Conservation (phyloP, 83 land plant species). For the Isoetes engelmannii region DNA sequence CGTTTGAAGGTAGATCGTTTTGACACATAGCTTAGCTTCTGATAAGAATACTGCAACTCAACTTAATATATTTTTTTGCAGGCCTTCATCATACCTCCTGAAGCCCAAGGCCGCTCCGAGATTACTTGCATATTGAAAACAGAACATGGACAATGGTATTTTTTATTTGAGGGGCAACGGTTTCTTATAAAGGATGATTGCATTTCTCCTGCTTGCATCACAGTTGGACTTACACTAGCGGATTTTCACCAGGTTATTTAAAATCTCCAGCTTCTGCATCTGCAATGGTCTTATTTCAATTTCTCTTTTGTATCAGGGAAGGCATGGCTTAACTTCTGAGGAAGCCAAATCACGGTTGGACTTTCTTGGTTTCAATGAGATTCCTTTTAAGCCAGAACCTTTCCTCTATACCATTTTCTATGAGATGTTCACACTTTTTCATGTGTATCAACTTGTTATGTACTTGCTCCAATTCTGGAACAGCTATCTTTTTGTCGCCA, state of each 20-base stretch:
- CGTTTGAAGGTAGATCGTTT: slow-evolving; percentile 18
- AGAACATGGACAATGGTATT: slow-evolving; percentile 20
- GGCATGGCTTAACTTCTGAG: slow-evolving; percentile 21
- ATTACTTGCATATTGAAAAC: slow-evolving; percentile 19
- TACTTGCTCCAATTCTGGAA: slow-evolving; percentile 41
- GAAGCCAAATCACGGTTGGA: slow-evolving; percentile 29
- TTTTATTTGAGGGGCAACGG: slow-evolving; percentile 33
- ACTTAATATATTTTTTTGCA: slow-evolving; percentile 13
- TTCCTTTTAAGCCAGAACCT: slow-evolving; percentile 37
- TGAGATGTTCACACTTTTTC: slow-evolving; percentile 35
- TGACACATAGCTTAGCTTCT: background rate
- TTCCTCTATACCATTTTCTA: slow-evolving; percentile 21
- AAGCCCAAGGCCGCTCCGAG: slow-evolving; percentile 28
- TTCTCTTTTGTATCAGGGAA: slow-evolving; percentile 15
- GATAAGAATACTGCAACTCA: background rate
- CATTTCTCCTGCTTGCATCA: slow-evolving; percentile 17
- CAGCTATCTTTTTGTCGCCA: slow-evolving; percentile 45
- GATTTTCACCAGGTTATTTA: slow-evolving; percentile 31
- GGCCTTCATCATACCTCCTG: slow-evolving; percentile 21
- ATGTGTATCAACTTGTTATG: slow-evolving; percentile 43
- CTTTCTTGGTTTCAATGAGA: slow-evolving; percentile 30
- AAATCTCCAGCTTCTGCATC: background rate
- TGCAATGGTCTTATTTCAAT: background rate
- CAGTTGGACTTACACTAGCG: slow-evolving; percentile 19
- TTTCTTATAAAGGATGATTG: slow-evolving; percentile 18